Conservation (phyloP, 2,329 filamentous ascomycete species). For the Hymenoscyphus infarciens region DNA sequence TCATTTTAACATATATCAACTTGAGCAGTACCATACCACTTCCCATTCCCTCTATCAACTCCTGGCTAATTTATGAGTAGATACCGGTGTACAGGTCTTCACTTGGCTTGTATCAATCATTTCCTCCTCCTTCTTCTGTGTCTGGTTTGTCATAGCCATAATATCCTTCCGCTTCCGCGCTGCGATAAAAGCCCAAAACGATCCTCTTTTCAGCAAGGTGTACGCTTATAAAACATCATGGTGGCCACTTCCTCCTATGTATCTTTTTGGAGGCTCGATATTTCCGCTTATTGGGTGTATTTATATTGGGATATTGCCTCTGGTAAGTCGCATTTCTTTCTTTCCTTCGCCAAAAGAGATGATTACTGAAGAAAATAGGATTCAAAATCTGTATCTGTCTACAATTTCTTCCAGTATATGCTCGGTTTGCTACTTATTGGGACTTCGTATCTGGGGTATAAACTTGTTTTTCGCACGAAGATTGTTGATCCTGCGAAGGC, state of each 20-base stretch:
- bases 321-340: background rate
- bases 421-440: constrained; percentile 15
- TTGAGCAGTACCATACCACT: constrained; percentile 6
- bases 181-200: constrained; percentile 47
- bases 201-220: constrained; percentile 13
- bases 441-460: constrained; percentile 12
- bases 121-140: constrained; percentile 14
- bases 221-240: constrained; percentile 13
- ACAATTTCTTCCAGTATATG: constrained; percentile 19
- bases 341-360: background rate
- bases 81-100: constrained; percentile 17
- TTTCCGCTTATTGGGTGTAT: constrained; percentile 9
- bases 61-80: background rate
- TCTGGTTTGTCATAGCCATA: constrained; percentile 59
- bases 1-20: constrained; percentile 20
- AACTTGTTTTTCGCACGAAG: constrained; percentile 14
- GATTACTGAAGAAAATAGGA: background rate
- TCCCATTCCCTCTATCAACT: background rate
- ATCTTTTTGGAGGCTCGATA: constrained; percentile 10
- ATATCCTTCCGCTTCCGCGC: constrained; percentile 59
- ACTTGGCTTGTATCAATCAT: constrained; percentile 19
- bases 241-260: constrained; percentile 16
- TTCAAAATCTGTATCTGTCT: background rate
- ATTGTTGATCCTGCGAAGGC: constrained; percentile 13
- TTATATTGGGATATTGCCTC: constrained; percentile 11